Base-by-base conservation (phyloP, 2,329 filamentous ascomycete genomes). In the Hysterium pulicare region DNA sequence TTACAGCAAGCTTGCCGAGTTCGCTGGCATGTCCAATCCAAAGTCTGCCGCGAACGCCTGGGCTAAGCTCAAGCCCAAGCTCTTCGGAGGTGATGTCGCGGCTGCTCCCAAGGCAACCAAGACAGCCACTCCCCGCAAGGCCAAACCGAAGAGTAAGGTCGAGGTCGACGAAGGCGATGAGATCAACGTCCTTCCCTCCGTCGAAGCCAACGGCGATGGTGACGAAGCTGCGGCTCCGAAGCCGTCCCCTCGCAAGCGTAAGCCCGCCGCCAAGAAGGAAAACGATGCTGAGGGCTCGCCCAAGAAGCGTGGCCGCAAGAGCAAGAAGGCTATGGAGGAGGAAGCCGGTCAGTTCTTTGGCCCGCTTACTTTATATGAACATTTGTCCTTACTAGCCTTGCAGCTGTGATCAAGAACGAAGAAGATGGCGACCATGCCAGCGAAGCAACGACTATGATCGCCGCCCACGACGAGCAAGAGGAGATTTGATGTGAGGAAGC, bases 371-470 rank as follows among this genome's bases (percentile, higher is more conserved):
- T n/a, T n/a, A n/a, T n/a, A n/a, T n/a, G n/a, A n/a, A n/a, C n/a
- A n/a, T n/a, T n/a, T n/a, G n/a, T n/a, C n/a, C n/a, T n/a, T n/a
- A 34, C 16, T 34, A n/a, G 11, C 16, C 13, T 17, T 11, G 17
- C 16, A 34, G 32, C 16, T 19, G 15, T 19, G 13, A 4, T n/a
- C n/a, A n/a, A 15, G 4, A 34, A 34, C 21, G 64, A 61, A 26
- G 66, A 74, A 47, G 58, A 62, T 42, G 64, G 57, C 33, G 31
- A 46, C 8, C 68, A 74, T 50, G 69, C 70, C 26, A 73, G 71
- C 49, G 44, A 48, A 7, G 60, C 62, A 17, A 71, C 69, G 2
- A 71, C 71, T 5, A 60, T 69, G 19, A 61, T 66, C 5, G 22
- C 20, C 21, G 35, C 10, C n/a, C 21, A 38, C 21, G 35, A 37